Evolutionary conservation across 805 yeast genomes (phyloP).

Genomic region (Saccharomyces paradoxus): DNA sequence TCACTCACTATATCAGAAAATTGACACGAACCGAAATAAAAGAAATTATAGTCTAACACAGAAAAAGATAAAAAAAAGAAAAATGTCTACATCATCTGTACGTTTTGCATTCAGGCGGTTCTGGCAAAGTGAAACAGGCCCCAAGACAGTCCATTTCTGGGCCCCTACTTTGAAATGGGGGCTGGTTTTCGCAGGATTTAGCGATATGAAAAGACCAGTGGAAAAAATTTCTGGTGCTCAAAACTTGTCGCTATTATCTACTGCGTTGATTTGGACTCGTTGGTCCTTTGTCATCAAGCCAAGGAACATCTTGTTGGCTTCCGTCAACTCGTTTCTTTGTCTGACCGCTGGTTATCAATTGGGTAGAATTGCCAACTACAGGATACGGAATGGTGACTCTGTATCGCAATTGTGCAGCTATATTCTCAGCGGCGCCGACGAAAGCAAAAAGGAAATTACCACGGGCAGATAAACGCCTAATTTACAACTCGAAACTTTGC

Average conservation of each 20-base stretch:
- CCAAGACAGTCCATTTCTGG: constrained; percentile 96
- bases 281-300: constrained; percentile 95
- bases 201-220: constrained; percentile 83
- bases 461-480: background rate
- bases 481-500: background rate
- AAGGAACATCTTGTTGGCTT: constrained; percentile 76
- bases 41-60: background rate
- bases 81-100: constrained; percentile 12
- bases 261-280: constrained; percentile 96
- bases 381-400: constrained; percentile 58
- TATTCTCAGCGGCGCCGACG: constrained; percentile 42
- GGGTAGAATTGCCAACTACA: constrained; percentile 59
- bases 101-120: constrained; percentile 50
- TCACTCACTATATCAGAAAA: background rate
- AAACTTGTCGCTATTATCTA: constrained; percentile 64
- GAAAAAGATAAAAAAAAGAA: constrained; percentile 5
- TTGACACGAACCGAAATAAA: background rate
- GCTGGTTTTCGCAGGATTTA: constrained; percentile 87
- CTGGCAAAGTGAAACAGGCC: constrained; percentile 86
- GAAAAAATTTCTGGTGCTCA: constrained; percentile 82
- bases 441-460: background rate
- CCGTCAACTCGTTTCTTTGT: constrained; percentile 90
- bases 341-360: constrained; percentile 85
- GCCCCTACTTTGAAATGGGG: constrained; percentile 78
- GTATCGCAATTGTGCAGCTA: constrained; percentile 47